Percentiles rank a stretch among this genome's conserved stretches.
phyloP scores from a whole-genome alignment of 2,329 filamentous ascomycete genomes.

The Fusarium pseudograminearum region DNA sequence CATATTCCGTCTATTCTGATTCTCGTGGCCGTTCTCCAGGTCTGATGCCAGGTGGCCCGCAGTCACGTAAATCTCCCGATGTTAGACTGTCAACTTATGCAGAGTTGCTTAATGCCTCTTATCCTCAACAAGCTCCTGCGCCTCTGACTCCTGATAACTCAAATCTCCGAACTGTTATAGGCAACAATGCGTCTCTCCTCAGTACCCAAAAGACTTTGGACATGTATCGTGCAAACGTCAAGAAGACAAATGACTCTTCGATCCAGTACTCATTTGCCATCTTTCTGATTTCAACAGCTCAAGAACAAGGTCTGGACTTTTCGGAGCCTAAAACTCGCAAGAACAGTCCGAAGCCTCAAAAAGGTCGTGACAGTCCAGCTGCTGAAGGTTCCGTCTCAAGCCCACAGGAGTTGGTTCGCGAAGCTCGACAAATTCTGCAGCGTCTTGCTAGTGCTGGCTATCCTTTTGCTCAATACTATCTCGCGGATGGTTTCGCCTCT shows the following conservation, averaged over 20 bases:
- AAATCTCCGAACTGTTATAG: slow-evolving; percentile 80
- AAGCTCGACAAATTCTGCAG: slow-evolving; percentile 91
- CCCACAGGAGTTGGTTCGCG: slow-evolving; percentile 78
- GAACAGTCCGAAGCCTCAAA: slow-evolving; percentile 60
- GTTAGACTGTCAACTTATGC: slow-evolving; percentile 65
- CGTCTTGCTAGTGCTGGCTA: slow-evolving; percentile 88
- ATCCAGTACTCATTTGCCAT: slow-evolving; percentile 97
- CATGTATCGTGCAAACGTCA: slow-evolving; percentile 97
- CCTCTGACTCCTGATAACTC: slow-evolving; percentile 83
- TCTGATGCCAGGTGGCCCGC: slow-evolving; percentile 59
- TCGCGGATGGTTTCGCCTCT: slow-evolving; percentile 93
- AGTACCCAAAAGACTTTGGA: slow-evolving; percentile 94
- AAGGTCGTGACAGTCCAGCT: slow-evolving; percentile 61
- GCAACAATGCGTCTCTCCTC: slow-evolving; percentile 89
- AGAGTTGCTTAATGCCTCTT: slow-evolving; percentile 75
- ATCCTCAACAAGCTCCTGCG: slow-evolving; percentile 79
- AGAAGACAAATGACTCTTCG: slow-evolving; percentile 91
- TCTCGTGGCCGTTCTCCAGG: slow-evolving; percentile 72
- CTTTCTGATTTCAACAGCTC: slow-evolving; percentile 90
- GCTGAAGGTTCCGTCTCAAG: slow-evolving; percentile 62
- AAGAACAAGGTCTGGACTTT: slow-evolving; percentile 75
- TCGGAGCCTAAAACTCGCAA: slow-evolving; percentile 61
- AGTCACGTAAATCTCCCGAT: slow-evolving; percentile 68
- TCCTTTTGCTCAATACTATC: slow-evolving; percentile 97
- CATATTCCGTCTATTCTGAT: slow-evolving; percentile 81